Evolutionary conservation across 1,284 basidiomycete species (phyloP).

Genomic region (Athelia psychrophila): DNA sequence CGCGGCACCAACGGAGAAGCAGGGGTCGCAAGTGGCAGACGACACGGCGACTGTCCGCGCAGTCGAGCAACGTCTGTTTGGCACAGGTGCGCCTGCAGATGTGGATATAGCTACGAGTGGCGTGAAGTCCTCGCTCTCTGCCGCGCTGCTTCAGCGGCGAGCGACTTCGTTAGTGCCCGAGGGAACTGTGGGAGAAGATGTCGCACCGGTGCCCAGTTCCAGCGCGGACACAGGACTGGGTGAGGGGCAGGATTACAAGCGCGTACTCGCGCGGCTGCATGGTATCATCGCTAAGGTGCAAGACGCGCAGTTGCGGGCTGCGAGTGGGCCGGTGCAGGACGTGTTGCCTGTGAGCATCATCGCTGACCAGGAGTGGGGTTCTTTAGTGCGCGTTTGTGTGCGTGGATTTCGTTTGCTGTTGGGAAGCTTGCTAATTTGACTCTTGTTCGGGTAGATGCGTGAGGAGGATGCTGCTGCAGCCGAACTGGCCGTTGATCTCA

Average conservation of each 20-base stretch:
- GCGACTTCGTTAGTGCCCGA: too few species aligned
- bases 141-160: not conserved
- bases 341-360: conserved; percentile 38
- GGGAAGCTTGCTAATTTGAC: not conserved
- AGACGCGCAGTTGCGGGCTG: too few species aligned
- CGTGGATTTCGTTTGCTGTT: conserved; percentile 13
- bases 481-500: conserved; percentile 33
- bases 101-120: too few species aligned
- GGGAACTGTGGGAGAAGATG: too few species aligned
- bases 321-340: not conserved
- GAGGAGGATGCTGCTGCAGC: conserved; percentile 31
- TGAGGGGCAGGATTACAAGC: not conserved
- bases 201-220: too few species aligned
- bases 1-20: not conserved
- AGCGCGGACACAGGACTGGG: not conserved
- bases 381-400: conserved; percentile 42
- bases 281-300: not conserved
- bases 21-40: not conserved
- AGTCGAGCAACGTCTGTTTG: not conserved
- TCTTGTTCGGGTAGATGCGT: conserved; percentile 24
- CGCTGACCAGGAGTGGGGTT: conserved; percentile 47
- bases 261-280: not conserved
- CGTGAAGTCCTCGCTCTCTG: not conserved
- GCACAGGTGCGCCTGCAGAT: too few species aligned
- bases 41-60: not conserved